A percentile compares a stretch with the other conserved stretches of the same genome.
Evolutionary conservation across 148 eudicot genomes (phyloP).

Genomic region (Cornus kousa): DNA sequence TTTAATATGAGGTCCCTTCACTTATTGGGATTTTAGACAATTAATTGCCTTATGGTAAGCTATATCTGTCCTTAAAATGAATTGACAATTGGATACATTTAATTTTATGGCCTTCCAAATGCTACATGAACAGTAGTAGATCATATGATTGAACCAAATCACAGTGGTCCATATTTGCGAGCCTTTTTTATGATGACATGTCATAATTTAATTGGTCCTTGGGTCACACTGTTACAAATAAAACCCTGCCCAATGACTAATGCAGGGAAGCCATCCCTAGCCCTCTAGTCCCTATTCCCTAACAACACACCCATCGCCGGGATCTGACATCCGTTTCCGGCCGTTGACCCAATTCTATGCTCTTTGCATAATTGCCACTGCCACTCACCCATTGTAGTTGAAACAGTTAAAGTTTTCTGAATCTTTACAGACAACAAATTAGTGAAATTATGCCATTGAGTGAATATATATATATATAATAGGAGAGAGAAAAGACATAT

Average conservation of each 20-base stretch:
- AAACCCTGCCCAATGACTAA: neutral
- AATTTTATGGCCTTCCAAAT: no score
- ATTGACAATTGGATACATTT: no score
- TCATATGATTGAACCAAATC: no score
- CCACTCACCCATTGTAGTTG: neutral
- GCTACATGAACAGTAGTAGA: no score
- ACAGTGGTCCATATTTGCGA: neutral
- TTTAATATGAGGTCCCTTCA: no score
- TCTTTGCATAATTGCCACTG: neutral
- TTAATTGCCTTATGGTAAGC: no score
- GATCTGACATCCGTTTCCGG: constrained; percentile 2
- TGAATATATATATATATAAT: neutral
- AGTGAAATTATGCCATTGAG: neutral
- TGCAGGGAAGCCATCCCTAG: neutral
- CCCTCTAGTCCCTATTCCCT: neutral
- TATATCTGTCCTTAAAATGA: no score
- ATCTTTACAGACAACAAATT: neutral
- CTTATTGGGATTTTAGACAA: no score
- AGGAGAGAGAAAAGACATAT: neutral
- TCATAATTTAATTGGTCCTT: neutral
- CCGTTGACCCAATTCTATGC: neutral
- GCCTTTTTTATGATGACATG: neutral
- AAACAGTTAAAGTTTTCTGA: constrained; percentile 3
- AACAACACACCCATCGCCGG: neutral
- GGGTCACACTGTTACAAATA: neutral